phyloP scores from a whole-genome alignment of 1,139 yeast species.

The Eremothecium gossypii region DNA sequence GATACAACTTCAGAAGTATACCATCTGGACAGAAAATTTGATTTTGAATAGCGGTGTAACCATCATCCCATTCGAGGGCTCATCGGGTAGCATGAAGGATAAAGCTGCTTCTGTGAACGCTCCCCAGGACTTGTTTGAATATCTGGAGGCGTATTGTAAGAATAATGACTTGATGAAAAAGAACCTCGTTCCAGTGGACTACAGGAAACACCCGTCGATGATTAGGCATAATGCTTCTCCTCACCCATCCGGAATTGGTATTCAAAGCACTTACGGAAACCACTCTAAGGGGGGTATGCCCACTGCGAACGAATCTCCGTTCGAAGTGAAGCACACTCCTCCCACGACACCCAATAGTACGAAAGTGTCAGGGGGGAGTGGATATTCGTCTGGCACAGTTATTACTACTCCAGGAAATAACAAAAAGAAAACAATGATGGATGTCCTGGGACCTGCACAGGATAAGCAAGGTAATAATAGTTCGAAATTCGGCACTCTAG shows the following conservation, averaged over 20 bases:
- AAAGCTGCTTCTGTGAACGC: slow-evolving; percentile 72
- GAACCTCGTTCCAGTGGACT: slow-evolving; percentile 57
- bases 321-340: slow-evolving; percentile 9
- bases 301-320: slow-evolving; percentile 28
- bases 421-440: slow-evolving; percentile 7
- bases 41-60: slow-evolving; percentile 79
- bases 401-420: not conserved
- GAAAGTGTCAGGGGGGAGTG: no score
- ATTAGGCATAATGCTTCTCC: slow-evolving; percentile 12
- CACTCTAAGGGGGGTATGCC: slow-evolving; percentile 28
- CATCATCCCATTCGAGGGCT: slow-evolving; percentile 56
- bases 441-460: slow-evolving; percentile 2
- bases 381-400: not conserved
- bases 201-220: slow-evolving; percentile 68
- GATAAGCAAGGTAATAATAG: not conserved
- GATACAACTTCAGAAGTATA: slow-evolving; percentile 78
- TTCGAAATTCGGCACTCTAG: slow-evolving; percentile 18
- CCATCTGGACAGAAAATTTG: slow-evolving; percentile 78
- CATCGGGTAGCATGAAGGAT: slow-evolving; percentile 58
- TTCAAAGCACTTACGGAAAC: slow-evolving; percentile 18
- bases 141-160: slow-evolving; percentile 41
- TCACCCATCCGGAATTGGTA: slow-evolving; percentile 3
- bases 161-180: slow-evolving; percentile 28
- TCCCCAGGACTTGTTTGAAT: slow-evolving; percentile 71
- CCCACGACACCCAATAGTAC: slow-evolving; percentile 1